These are phyloP conservation scores for Aegilops speltoides DNA, from an alignment of 176 grass and related monocot species.

Conservation along the genomic window DNA sequence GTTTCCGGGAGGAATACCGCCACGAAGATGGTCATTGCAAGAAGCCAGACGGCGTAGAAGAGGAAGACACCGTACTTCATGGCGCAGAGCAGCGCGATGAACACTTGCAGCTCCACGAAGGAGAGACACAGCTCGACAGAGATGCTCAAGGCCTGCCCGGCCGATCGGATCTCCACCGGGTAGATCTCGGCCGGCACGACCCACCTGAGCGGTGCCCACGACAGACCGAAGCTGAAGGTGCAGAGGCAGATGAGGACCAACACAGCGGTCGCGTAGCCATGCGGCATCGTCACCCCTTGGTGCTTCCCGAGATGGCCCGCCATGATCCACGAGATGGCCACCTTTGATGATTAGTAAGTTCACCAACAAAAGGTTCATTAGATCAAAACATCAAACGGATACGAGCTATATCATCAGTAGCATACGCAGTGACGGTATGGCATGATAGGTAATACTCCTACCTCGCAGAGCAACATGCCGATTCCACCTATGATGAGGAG, in stretches of 20 bases:
- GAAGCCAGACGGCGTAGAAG: conserved; percentile 56
- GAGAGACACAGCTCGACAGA: conserved; percentile 45
- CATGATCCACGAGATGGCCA: conserved; percentile 41
- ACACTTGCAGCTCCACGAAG: conserved; percentile 60
- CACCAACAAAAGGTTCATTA: background rate
- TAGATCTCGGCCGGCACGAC: conserved; percentile 61
- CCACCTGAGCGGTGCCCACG: conserved; percentile 61
- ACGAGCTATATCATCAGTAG: too few relatives aligned
- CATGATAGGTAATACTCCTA: background rate
- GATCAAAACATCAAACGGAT: background rate
- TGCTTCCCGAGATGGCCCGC: conserved; percentile 32
- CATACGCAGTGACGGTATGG: background rate
- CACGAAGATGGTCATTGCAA: conserved; percentile 61
- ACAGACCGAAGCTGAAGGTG: conserved; percentile 55
- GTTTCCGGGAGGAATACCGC: conserved; percentile 73
- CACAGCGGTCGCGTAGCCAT: conserved; percentile 37
- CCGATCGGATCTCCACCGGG: conserved; percentile 61
- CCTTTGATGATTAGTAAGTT: background rate
- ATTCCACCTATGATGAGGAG: conserved; percentile 42
- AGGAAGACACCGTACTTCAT: conserved; percentile 36
- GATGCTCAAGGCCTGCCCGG: conserved; percentile 50
- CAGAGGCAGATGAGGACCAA: conserved; percentile 44
- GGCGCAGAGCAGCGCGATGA: conserved; percentile 56
- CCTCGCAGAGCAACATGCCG: conserved; percentile 50
- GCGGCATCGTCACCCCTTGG: conserved; percentile 29